phyloP scores from a whole-genome alignment of 257 asterid genomes.

The Nicotiana tabacum region DNA sequence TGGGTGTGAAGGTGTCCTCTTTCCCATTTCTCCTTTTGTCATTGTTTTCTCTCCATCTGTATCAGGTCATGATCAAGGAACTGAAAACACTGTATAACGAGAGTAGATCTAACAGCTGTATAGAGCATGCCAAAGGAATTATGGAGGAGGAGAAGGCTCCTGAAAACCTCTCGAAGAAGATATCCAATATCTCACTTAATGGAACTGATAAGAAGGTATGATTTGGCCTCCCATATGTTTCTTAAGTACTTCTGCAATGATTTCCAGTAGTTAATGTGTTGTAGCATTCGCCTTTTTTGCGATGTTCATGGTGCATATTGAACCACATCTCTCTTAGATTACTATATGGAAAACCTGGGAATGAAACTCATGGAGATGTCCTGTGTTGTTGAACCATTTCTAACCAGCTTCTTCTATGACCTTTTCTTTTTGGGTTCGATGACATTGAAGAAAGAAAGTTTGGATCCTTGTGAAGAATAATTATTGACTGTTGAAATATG shows the following conservation, averaged over 20 bases:
- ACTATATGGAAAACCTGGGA: not conserved
- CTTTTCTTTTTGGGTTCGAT: not conserved
- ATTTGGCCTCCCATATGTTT: not conserved
- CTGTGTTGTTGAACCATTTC: not conserved
- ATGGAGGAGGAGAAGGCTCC: constrained; percentile 93
- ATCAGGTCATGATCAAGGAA: constrained; percentile 59
- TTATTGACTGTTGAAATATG: not conserved
- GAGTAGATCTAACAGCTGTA: constrained; percentile 73
- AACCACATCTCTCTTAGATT: not conserved
- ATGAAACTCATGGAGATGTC: not conserved
- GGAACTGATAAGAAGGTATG: constrained; percentile 70
- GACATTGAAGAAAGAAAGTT: not conserved
- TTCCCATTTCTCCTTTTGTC: constrained; percentile 3
- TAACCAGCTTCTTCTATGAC: not conserved
- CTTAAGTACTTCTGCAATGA: not conserved
- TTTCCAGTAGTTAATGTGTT: not conserved
- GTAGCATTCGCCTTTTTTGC: not conserved
- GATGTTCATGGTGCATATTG: not conserved
- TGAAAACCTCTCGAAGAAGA: constrained; percentile 68
- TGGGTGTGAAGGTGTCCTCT: not conserved
- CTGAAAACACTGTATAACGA: constrained; percentile 55
- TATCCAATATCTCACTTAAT: constrained; percentile 57
- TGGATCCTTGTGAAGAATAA: not conserved
- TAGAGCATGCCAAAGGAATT: constrained; percentile 86
- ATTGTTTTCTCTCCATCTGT: constrained; percentile 9